Percentiles rank a stretch among this genome's conserved stretches.
phyloP scores from a whole-genome alignment of 2,329 filamentous ascomycete genomes.

The Exophiala bonariae region DNA sequence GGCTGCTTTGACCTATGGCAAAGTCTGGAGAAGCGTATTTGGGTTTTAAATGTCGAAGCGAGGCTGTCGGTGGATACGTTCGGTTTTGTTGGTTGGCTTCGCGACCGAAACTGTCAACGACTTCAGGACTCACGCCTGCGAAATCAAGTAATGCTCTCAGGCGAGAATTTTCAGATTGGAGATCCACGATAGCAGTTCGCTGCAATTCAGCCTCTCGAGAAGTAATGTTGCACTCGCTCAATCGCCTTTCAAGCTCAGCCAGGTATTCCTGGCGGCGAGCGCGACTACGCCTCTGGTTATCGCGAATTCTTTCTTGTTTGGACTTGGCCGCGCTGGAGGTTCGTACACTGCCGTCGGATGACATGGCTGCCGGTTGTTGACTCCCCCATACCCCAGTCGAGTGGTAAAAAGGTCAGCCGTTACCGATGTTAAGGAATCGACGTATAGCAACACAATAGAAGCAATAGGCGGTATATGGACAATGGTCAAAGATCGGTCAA shows the following conservation, averaged over 20 bases:
- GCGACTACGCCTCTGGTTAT: conserved; percentile 30
- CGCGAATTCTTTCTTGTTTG: conserved; percentile 28
- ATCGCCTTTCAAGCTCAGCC: conserved; percentile 22
- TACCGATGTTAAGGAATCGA: no score
- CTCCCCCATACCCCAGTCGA: no score
- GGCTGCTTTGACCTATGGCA: not conserved
- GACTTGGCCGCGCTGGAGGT: conserved; percentile 9
- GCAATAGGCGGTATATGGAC: no score
- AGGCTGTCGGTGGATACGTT: not conserved
- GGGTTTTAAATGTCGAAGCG: conserved; percentile 12
- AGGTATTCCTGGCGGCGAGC: conserved; percentile 27
- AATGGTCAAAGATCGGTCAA: no score
- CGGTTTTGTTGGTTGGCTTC: not conserved
- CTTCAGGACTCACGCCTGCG: conserved; percentile 17
- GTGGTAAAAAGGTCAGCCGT: no score
- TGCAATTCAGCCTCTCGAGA: conserved; percentile 24
- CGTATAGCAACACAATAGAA: no score
- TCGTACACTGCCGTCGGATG: conserved; percentile 5
- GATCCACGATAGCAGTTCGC: conserved; percentile 14
- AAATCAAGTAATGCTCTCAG: conserved; percentile 18
- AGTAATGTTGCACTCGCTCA: conserved; percentile 23
- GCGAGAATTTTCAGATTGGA: conserved; percentile 22
- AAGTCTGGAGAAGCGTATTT: conserved; percentile 2
- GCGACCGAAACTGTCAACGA: conserved; percentile 14
- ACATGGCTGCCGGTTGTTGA: conserved; percentile 6